phyloP scores from a whole-genome alignment of 225 moss, liverwort and hornwort genomes.

The Lunularia cruciata region DNA sequence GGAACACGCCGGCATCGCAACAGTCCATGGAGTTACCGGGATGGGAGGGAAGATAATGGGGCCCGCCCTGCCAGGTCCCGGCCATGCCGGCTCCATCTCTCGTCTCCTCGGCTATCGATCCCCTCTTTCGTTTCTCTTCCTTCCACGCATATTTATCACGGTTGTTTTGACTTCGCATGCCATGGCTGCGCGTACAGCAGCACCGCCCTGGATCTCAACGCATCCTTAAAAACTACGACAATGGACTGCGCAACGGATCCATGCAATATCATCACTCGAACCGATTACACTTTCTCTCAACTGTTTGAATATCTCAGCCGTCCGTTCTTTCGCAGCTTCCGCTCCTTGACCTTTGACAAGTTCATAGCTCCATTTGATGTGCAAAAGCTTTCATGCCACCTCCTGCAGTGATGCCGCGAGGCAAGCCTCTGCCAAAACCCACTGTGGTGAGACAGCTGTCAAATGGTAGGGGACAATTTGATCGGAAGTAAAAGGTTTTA shows the following conservation, averaged over 20 bases:
- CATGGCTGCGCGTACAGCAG: not conserved
- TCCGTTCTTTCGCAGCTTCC: not conserved
- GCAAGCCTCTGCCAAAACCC: not conserved
- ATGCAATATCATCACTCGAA: not conserved
- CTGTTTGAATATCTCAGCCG: not conserved
- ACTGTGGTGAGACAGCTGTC: no score
- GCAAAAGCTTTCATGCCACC: not conserved
- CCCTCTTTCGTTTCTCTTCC: not conserved
- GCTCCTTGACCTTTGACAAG: not conserved
- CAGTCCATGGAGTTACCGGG: not conserved
- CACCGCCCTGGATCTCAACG: conserved; percentile 1
- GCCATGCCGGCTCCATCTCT: not conserved
- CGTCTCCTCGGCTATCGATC: not conserved
- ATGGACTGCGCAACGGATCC: not conserved
- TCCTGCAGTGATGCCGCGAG: not conserved
- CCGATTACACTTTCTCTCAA: not conserved
- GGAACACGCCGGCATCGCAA: conserved; percentile 5
- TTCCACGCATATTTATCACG: not conserved
- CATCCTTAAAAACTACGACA: not conserved
- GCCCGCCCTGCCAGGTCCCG: not conserved
- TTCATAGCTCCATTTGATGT: not conserved
- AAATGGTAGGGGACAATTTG: no score
- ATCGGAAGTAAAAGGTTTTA: no score
- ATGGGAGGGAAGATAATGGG: not conserved
- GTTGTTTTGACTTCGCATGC: conserved; percentile 5